Evolutionary conservation across 768 basidiomycete species (phyloP).

Genomic region (Trametes meyenii): DNA sequence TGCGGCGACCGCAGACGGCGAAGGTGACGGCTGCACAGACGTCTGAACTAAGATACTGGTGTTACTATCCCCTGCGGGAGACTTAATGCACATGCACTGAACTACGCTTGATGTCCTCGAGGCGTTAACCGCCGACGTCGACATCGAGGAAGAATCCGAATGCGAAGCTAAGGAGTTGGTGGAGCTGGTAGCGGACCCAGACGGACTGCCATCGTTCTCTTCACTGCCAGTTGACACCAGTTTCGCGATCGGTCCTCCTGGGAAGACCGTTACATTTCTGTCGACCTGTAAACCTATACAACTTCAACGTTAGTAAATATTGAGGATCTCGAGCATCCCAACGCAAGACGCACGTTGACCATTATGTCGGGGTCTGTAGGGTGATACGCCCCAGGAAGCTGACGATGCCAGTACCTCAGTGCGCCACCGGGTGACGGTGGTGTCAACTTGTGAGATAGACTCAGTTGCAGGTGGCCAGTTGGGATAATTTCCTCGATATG

Average conservation of each 20-base stretch:
- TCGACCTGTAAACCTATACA: not conserved
- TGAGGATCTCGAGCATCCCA: not conserved
- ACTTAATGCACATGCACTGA: too few species aligned
- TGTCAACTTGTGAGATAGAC: constrained; percentile 38
- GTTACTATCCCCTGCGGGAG: too few species aligned
- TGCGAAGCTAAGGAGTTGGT: too few species aligned
- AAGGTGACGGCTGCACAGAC: too few species aligned
- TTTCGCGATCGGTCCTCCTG: not conserved
- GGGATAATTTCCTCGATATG: constrained; percentile 42
- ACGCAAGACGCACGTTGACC: constrained; percentile 32
- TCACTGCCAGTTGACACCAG: not conserved
- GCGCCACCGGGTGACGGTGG: too few species aligned
- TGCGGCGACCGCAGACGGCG: too few species aligned
- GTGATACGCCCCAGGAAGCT: constrained; percentile 75
- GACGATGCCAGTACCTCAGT: too few species aligned
- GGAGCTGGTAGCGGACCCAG: too few species aligned
- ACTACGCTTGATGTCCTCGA: too few species aligned
- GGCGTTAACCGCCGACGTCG: too few species aligned
- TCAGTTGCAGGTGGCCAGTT: constrained; percentile 18
- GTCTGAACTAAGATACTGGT: too few species aligned
- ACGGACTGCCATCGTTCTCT: not conserved
- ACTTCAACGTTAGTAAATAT: not conserved
- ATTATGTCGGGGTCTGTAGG: constrained; percentile 73
- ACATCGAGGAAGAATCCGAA: too few species aligned
- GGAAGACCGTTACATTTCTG: not conserved